A percentile compares a stretch with the other conserved stretches of the same genome.
Evolutionary conservation across 2,329 filamentous ascomycete genomes (phyloP).

Genomic region (Trichoderma aggressivum): DNA sequence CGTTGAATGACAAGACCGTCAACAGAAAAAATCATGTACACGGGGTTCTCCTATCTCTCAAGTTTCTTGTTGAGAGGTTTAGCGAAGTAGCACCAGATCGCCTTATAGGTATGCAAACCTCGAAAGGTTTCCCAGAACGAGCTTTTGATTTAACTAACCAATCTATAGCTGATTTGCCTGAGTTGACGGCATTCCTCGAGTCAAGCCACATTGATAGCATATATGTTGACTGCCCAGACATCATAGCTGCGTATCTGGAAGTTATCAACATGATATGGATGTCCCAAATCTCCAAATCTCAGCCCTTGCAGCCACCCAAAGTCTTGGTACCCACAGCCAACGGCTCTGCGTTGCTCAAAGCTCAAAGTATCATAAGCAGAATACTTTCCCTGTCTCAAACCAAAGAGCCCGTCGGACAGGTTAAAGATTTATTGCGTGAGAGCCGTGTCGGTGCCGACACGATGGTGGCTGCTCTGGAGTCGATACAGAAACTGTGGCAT

Average conservation of each 20-base stretch:
- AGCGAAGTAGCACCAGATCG: conserved; percentile 43
- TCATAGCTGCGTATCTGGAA: conserved; percentile 46
- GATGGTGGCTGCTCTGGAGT: conserved; percentile 37
- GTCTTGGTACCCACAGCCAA: conserved; percentile 20
- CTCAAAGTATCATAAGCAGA: conserved; percentile 36
- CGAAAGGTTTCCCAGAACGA: background rate
- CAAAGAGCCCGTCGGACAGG: conserved; percentile 23
- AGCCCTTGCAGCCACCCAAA: conserved; percentile 24
- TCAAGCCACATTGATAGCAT: conserved; percentile 26
- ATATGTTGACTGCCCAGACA: conserved; percentile 37
- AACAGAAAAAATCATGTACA: conserved; percentile 53
- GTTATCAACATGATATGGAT: conserved; percentile 42
- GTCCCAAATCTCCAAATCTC: conserved; percentile 26
- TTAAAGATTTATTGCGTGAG: conserved; percentile 30
- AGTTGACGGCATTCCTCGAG: conserved; percentile 31
- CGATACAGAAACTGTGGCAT: conserved; percentile 33
- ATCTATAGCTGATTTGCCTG: conserved; percentile 30
- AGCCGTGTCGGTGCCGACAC: conserved; percentile 32
- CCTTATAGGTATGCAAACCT: conserved; percentile 39
- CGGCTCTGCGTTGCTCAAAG: conserved; percentile 39
- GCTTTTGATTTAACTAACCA: conserved; percentile 20
- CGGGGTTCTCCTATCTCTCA: conserved; percentile 54
- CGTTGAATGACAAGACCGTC: conserved; percentile 25
- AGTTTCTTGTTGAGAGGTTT: conserved; percentile 55
- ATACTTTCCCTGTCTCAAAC: conserved; percentile 34